phyloP scores from a whole-genome alignment of 116 monocot genomes.

The Papilionanthe hybrid region DNA sequence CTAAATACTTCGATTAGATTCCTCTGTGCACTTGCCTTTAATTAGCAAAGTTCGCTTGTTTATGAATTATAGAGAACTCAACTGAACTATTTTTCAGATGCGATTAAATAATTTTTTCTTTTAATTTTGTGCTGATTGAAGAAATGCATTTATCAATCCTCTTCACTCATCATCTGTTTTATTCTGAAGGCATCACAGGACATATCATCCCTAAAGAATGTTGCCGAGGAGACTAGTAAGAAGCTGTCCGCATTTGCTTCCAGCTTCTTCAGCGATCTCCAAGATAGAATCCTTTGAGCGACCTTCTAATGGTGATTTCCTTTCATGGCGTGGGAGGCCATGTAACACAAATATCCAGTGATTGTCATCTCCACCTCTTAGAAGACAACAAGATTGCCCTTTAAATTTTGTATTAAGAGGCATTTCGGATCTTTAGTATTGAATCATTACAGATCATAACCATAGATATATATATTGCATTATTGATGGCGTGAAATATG shows the following conservation, averaged over 20 bases:
- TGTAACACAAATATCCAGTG: too few species aligned
- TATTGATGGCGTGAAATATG: constrained; percentile 2
- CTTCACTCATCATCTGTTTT: background rate
- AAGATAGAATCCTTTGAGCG: constrained; percentile 24
- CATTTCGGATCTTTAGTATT: background rate
- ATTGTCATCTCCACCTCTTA: background rate
- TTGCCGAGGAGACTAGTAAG: constrained; percentile 32
- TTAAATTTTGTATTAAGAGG: constrained; percentile 3
- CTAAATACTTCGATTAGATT: too few species aligned
- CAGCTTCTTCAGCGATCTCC: constrained; percentile 22
- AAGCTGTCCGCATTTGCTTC: constrained; percentile 25
- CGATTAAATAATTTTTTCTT: too few species aligned
- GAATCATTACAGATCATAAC: background rate
- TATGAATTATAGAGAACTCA: too few species aligned
- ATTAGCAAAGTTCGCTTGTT: too few species aligned
- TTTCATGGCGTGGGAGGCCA: too few species aligned
- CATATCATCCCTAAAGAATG: constrained; percentile 21
- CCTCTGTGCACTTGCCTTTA: too few species aligned
- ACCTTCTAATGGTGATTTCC: background rate
- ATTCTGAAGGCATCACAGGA: constrained; percentile 30
- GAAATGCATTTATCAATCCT: too few species aligned
- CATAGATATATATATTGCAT: background rate
- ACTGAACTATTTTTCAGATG: too few species aligned
- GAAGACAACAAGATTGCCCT: background rate
- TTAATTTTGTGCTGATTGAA: too few species aligned